Conservation (phyloP, 306 rosid genomes). For the Trifolium dubium region DNA sequence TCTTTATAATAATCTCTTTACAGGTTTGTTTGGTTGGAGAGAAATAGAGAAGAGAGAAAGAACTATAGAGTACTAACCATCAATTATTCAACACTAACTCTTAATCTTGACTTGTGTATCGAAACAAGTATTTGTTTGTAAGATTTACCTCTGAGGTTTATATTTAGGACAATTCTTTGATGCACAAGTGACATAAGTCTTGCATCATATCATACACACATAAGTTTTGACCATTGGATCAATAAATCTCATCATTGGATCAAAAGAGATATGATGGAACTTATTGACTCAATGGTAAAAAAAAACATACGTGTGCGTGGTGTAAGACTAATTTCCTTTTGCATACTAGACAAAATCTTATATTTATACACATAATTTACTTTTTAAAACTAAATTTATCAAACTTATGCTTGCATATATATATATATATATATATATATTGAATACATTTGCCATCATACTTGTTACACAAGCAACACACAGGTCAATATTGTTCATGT, state of each 20-base stretch:
- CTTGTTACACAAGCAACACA: background rate
- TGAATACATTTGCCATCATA: background rate
- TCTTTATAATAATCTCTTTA: background rate
- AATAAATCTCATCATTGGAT: too few species aligned
- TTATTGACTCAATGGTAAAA: too few species aligned
- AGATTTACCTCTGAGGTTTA: background rate
- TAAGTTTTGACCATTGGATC: too few species aligned
- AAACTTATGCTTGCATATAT: background rate
- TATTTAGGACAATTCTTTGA: background rate
- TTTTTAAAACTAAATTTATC: background rate
- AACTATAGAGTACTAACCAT: background rate
- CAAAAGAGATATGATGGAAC: too few species aligned
- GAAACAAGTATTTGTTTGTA: background rate
- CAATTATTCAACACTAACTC: background rate
- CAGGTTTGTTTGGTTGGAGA: too few species aligned
- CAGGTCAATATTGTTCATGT: constrained; percentile 6
- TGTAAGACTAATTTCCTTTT: too few species aligned
- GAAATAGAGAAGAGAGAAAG: too few species aligned
- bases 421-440: too few species aligned
- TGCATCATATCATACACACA: too few species aligned
- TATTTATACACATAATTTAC: background rate
- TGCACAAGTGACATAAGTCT: too few species aligned
- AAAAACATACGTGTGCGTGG: too few species aligned
- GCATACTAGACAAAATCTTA: too few species aligned
- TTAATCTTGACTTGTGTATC: background rate